phyloP scores from a whole-genome alignment of 495 filamentous ascomycete genomes.

The Cladorrhinum samala region DNA sequence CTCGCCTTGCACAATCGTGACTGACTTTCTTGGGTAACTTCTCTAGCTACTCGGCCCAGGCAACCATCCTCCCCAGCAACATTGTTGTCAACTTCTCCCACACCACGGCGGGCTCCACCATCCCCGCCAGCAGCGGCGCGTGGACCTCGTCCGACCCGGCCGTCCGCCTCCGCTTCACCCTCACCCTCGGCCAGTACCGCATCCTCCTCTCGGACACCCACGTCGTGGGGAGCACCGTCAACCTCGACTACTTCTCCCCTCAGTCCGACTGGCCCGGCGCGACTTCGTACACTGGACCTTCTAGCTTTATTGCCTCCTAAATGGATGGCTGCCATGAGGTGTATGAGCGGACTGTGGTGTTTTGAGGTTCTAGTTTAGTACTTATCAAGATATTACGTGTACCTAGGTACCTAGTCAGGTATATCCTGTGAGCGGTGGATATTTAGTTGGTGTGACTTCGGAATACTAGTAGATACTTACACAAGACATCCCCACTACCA shows the following conservation, averaged over 20 bases:
- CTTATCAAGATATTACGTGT: too few relatives aligned
- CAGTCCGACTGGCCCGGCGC: neutral
- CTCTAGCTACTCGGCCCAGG: constrained; percentile 1
- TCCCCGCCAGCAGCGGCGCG: constrained; percentile 1
- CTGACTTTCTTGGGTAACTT: too few relatives aligned
- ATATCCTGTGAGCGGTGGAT: too few relatives aligned
- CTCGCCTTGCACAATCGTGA: too few relatives aligned
- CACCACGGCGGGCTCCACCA: neutral
- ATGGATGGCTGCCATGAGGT: neutral
- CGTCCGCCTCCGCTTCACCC: neutral
- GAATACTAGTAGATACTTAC: too few relatives aligned
- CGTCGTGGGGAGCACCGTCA: neutral
- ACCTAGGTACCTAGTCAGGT: too few relatives aligned
- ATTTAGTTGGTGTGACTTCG: too few relatives aligned
- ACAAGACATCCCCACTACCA: too few relatives aligned
- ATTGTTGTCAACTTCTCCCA: constrained; percentile 3
- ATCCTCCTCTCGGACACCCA: constrained; percentile 1
- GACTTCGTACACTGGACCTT: neutral
- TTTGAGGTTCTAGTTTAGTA: too few relatives aligned
- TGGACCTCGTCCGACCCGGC: constrained; percentile 1
- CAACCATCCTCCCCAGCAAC: constrained; percentile 4
- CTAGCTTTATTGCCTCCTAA: neutral
- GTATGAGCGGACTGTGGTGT: too few relatives aligned
- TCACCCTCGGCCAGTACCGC: neutral
- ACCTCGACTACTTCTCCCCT: neutral